phyloP scores from a whole-genome alignment of 257 asterid genomes.

The Nicotiana knightiana region DNA sequence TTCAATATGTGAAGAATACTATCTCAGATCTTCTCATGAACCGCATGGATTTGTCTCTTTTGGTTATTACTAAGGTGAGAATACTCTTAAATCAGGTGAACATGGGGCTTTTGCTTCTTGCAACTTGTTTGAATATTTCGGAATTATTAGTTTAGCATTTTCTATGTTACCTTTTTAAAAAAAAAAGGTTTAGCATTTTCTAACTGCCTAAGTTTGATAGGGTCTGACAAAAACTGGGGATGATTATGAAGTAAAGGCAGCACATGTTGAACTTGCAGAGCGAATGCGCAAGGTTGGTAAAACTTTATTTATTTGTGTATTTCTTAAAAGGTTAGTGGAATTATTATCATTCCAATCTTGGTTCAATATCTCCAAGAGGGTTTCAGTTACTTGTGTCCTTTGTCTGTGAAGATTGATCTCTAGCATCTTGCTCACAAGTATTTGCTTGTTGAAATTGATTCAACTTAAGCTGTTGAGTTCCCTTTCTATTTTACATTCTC shows the following conservation, averaged over 20 bases:
- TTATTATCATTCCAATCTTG: too few species aligned
- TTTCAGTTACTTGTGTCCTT: not conserved
- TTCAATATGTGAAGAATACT: constrained; percentile 85
- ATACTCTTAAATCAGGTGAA: not conserved
- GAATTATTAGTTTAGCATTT: constrained; percentile 2
- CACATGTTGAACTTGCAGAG: constrained; percentile 97
- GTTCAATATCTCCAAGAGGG: not conserved
- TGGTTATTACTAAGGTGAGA: constrained; percentile 91
- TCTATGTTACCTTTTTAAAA: not conserved
- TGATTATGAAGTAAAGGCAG: constrained; percentile 95
- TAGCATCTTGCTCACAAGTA: not conserved
- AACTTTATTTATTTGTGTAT: constrained; percentile 9
- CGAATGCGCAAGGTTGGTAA: constrained; percentile 92
- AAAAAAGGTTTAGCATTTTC: not conserved
- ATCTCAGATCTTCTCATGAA: constrained; percentile 97
- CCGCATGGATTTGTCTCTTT: constrained; percentile 96
- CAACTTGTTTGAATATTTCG: constrained; percentile 4
- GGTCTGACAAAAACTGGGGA: constrained; percentile 98
- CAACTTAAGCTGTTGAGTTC: not conserved
- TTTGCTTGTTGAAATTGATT: not conserved
- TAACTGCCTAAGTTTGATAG: constrained; percentile 25
- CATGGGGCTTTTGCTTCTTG: constrained; percentile 1
- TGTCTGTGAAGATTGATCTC: not conserved
- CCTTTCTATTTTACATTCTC: not conserved
- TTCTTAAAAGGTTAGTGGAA: not conserved